Evolutionary conservation across 2,329 filamentous ascomycete genomes (phyloP).

Genomic region (Trichophyton mentagrophytes): DNA sequence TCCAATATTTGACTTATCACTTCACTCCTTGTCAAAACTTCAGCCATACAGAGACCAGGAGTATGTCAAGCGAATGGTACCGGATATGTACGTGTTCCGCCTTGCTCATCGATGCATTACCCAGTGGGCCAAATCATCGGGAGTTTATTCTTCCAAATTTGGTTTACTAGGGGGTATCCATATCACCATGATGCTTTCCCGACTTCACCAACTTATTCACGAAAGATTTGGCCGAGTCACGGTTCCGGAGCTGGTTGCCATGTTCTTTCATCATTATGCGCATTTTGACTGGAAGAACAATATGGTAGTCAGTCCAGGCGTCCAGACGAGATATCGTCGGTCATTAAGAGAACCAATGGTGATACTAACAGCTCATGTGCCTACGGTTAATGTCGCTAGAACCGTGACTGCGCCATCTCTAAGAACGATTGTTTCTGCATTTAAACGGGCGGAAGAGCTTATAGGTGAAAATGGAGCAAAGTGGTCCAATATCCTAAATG

Average conservation of each 20-base stretch:
- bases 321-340: constrained; percentile 37
- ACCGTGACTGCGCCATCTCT: constrained; percentile 44
- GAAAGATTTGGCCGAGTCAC: constrained; percentile 27
- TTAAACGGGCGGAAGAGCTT: constrained; percentile 35
- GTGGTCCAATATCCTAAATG: constrained; percentile 35
- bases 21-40: constrained; percentile 47
- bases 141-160: constrained; percentile 53
- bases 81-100: constrained; percentile 46
- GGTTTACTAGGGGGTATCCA: constrained; percentile 55
- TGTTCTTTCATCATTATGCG: constrained; percentile 54
- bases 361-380: constrained; percentile 50
- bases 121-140: constrained; percentile 48
- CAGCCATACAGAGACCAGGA: constrained; percentile 52
- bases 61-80: constrained; percentile 48
- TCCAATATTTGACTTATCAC: constrained; percentile 43
- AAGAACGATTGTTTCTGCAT: constrained; percentile 39
- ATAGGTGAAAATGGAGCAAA: constrained; percentile 27
- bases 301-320: constrained; percentile 43
- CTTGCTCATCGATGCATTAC: constrained; percentile 48
- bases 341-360: constrained; percentile 49
- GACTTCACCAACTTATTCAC: constrained; percentile 45
- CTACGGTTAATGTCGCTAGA: constrained; percentile 47
- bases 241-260: constrained; percentile 41
- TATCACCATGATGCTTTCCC: constrained; percentile 48
- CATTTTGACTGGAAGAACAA: constrained; percentile 46